Percentiles rank a stretch among this genome's conserved stretches.
Evolutionary conservation across 1,139 yeast genomes (phyloP).

Genomic region (Blastobotrys persicus): DNA sequence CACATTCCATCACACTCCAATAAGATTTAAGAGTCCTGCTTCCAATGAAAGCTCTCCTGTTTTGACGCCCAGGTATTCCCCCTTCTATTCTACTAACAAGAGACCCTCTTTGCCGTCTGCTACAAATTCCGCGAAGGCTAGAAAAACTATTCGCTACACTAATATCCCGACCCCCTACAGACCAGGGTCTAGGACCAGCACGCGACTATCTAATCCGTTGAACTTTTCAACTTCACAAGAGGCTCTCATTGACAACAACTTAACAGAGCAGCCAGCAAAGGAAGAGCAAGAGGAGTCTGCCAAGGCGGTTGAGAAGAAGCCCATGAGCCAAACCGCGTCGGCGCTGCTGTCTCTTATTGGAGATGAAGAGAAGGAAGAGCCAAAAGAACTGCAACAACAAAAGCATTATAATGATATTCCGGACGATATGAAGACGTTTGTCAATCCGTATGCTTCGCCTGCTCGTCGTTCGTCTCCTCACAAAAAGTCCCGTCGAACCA

Average conservation of each 20-base stretch:
- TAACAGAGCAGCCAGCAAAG: background rate
- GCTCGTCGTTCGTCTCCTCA: conserved; percentile 20
- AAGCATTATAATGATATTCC: conserved; percentile 12
- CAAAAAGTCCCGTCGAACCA: conserved; percentile 1
- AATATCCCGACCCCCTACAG: conserved; percentile 25
- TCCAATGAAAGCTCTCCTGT: conserved; percentile 5
- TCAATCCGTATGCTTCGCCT: conserved; percentile 53
- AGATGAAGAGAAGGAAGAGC: conserved; percentile 20
- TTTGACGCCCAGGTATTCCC: conserved; percentile 14
- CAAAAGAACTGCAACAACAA: conserved; percentile 3
- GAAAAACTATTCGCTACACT: conserved; percentile 16
- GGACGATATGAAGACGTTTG: conserved; percentile 37
- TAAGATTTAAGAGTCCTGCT: background rate
- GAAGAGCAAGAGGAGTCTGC: background rate
- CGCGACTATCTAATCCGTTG: conserved; percentile 1
- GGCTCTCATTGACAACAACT: background rate
- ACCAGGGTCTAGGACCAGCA: conserved; percentile 14
- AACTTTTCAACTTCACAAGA: conserved; percentile 2
- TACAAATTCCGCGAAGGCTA: conserved; percentile 2
- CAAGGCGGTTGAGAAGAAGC: conserved; percentile 24
- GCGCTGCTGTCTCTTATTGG: conserved; percentile 63
- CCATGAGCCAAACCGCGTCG: conserved; percentile 63
- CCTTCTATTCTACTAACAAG: conserved; percentile 9
- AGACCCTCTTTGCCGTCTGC: background rate
- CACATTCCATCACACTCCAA: background rate